Evolutionary conservation across 768 basidiomycete genomes (phyloP).

Genomic region (Suillus subaureus): DNA sequence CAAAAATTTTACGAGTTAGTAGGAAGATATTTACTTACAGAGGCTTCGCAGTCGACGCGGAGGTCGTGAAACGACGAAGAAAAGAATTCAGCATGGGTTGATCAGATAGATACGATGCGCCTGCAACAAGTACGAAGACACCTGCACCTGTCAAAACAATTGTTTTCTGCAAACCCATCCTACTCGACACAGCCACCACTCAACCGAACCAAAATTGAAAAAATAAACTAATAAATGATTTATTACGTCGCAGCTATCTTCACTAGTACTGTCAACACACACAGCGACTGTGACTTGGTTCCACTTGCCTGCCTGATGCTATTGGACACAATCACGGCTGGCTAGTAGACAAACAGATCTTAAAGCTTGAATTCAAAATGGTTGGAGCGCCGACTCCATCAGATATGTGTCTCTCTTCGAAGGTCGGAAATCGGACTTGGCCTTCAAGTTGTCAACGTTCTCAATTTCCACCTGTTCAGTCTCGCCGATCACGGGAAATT

Average conservation of each 20-base stretch:
- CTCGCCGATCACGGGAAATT: too few species aligned
- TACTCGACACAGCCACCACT: neutral
- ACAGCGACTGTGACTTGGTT: too few species aligned
- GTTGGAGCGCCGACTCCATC: neutral
- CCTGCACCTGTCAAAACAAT: constrained; percentile 3
- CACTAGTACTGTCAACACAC: too few species aligned
- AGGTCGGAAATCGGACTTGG: too few species aligned
- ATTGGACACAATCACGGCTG: too few species aligned
- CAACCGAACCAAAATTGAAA: neutral
- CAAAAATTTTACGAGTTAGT: neutral
- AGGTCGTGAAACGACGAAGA: constrained; percentile 7
- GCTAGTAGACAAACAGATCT: too few species aligned
- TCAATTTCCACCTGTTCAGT: too few species aligned
- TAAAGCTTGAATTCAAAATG: too few species aligned
- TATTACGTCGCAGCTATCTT: too few species aligned
- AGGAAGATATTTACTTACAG: neutral
- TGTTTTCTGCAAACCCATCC: constrained; percentile 5
- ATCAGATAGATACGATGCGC: constrained; percentile 8
- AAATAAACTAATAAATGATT: neutral
- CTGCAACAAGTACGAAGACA: neutral
- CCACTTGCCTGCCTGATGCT: too few species aligned
- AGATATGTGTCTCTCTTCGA: neutral
- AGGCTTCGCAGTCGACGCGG: constrained; percentile 2
- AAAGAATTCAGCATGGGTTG: constrained; percentile 2
- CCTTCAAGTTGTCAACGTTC: too few species aligned